These are phyloP conservation scores for Vigna angularis DNA, from an alignment of 306 rosid species.

Conservation along the genomic window DNA sequence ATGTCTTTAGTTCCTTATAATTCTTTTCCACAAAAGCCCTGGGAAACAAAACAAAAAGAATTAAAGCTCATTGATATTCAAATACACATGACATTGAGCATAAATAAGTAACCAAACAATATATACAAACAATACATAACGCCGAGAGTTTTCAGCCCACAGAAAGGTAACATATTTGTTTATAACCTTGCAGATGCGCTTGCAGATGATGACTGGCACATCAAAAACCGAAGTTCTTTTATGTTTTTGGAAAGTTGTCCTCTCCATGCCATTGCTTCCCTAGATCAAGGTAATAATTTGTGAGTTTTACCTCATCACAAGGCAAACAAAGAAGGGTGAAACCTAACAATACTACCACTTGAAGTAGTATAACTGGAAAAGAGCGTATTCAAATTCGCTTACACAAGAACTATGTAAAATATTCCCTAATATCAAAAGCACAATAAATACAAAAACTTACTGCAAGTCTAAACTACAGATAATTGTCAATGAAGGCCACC, in stretches of 20 bases:
- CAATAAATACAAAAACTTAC: background rate
- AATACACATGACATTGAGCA: background rate
- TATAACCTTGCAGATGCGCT: conserved; percentile 86
- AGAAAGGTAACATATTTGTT: conserved; percentile 19
- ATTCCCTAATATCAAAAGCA: background rate
- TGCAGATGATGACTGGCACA: conserved; percentile 93
- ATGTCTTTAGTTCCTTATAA: conserved; percentile 81
- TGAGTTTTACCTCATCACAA: conserved; percentile 36
- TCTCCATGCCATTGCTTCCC: conserved; percentile 86
- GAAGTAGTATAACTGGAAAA: background rate
- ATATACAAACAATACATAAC: conserved; percentile 1
- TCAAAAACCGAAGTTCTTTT: conserved; percentile 87
- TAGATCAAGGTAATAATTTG: conserved; percentile 31
- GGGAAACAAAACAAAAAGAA: conserved; percentile 30
- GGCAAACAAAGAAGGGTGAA: background rate
- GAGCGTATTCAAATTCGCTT: background rate
- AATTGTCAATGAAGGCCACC: background rate
- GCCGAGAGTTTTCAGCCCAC: background rate
- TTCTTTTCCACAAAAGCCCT: conserved; percentile 88
- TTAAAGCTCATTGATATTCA: conserved; percentile 17
- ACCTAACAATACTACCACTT: background rate
- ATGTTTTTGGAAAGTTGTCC: conserved; percentile 72
- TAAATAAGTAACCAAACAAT: conserved; percentile 8
- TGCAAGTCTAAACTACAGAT: conserved; percentile 1
- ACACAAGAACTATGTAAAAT: conserved; percentile 16